Base-by-base conservation (phyloP, 83 land plant species). In the Thuja plicata region DNA sequence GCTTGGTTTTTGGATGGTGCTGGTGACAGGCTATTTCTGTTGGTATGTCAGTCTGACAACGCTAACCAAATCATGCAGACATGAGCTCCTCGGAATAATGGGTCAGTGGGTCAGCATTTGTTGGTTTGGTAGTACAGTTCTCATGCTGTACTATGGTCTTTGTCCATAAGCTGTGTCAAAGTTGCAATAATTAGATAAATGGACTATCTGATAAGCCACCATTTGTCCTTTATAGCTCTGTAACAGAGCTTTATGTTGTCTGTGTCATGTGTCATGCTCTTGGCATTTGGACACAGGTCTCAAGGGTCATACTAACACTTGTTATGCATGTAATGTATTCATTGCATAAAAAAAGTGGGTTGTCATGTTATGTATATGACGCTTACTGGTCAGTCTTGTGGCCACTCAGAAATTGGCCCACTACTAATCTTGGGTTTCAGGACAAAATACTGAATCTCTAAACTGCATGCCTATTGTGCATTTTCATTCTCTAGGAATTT, bases 1-100 rank as follows among this genome's bases (percentile, higher is more conserved):
- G 57, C 86, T 46, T 84, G 86, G 86, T 48, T 84, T 84, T 46
- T 84, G 86, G 86, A 84, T 84, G 86, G 32, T 48, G n/a, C 86
- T 84, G 57, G 86, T 84, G 86, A 50, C 86, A 84, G 86, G 86
- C 34, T 30, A 48, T 30, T 82, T 82, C 85, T 48, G 57, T 84
- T 84, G 86, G 86, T 48, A 84, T 84, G 86, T 84, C 86, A 30
- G 32, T 48, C 16, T n/a, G 86, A 84, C 86, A 48, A 32, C 48
- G 48, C 86, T 84, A 84, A 84, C 57, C 13, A 27, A 30, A 84
- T 84, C 86, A 50, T 48, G 86, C 86, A 84, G 86, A 30, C 54
- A 84, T 48, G 54, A 84, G 86, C 57, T 48, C 86, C 86, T 84
- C 57, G 54, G 24, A 41, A 30, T 32, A 46, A 84, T n/a, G 86